Conservation (phyloP, 2,329 filamentous ascomycete species). For the Penicillium rolfsii region DNA sequence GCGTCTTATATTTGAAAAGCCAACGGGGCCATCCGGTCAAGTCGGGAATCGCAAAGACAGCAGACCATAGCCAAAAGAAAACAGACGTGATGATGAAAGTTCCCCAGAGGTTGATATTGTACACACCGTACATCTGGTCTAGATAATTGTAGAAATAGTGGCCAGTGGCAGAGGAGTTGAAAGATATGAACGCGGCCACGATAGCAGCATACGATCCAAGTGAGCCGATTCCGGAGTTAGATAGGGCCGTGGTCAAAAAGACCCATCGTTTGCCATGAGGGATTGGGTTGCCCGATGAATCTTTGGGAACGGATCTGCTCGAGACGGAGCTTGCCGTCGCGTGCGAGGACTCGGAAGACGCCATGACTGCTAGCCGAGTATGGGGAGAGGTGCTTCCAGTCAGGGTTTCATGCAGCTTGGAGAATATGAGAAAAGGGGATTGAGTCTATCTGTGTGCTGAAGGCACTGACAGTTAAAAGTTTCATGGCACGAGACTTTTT, state of each 20-base stretch:
- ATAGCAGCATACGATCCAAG: background rate
- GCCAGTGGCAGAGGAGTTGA: background rate
- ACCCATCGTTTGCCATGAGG: background rate
- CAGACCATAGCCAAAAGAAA: constrained; percentile 1
- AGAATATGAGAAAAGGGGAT: background rate
- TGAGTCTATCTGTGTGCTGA: background rate
- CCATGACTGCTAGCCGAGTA: background rate
- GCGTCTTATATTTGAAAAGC: background rate
- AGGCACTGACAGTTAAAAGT: background rate
- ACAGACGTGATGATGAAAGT: background rate
- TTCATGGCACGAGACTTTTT: background rate
- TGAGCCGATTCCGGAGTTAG: background rate
- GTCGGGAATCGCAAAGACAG: background rate
- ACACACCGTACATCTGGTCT: background rate
- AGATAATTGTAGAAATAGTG: background rate
- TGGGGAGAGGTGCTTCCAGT: background rate
- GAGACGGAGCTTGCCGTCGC: background rate
- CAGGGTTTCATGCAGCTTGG: background rate
- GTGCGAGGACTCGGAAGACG: background rate
- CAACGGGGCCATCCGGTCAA: background rate
- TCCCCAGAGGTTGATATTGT: constrained; percentile 1
- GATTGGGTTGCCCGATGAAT: background rate
- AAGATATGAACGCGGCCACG: background rate
- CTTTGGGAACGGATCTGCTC: background rate
- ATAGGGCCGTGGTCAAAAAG: background rate